phyloP scores from a whole-genome alignment of 345 rosid species.

The Excoecaria cochinchinensis region DNA sequence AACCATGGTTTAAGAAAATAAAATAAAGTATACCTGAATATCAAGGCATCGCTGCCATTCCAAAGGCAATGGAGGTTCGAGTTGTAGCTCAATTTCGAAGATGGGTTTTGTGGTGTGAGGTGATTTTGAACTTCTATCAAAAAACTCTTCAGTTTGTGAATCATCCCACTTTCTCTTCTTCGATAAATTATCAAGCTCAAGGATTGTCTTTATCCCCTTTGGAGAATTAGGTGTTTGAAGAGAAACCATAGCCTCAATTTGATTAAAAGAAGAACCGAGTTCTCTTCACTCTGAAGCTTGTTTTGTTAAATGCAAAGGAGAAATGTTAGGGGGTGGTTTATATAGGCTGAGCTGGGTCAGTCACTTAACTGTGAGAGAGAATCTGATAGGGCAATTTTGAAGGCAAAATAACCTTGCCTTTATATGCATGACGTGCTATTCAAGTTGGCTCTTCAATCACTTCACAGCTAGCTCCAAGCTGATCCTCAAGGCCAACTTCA shows the following conservation, averaged over 20 bases:
- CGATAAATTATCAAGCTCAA: constrained; percentile 33
- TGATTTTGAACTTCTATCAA: constrained; percentile 26
- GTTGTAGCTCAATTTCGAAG: constrained; percentile 47
- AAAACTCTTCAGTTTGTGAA: constrained; percentile 15
- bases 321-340: constrained; percentile 23
- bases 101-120: constrained; percentile 22
- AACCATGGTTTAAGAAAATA: too few relatives aligned
- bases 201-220: constrained; percentile 25
- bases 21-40: constrained; percentile 49
- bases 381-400: constrained; percentile 25
- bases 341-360: constrained; percentile 33
- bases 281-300: constrained; percentile 5
- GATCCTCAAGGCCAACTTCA: constrained; percentile 2
- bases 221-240: constrained; percentile 40
- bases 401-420: constrained; percentile 14
- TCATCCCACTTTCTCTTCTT: constrained; percentile 60
- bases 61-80: constrained; percentile 46
- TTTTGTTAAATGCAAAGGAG: constrained; percentile 16
- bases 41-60: constrained; percentile 64
- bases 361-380: constrained; percentile 28
- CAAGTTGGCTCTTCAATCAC: constrained; percentile 45
- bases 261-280: neutral
- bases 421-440: constrained; percentile 54
- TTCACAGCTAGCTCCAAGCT: constrained; percentile 24
- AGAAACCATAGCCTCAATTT: constrained; percentile 39